Evolutionary conservation across 768 basidiomycete genomes (phyloP).

Genomic region (Leccinum barrowsii): DNA sequence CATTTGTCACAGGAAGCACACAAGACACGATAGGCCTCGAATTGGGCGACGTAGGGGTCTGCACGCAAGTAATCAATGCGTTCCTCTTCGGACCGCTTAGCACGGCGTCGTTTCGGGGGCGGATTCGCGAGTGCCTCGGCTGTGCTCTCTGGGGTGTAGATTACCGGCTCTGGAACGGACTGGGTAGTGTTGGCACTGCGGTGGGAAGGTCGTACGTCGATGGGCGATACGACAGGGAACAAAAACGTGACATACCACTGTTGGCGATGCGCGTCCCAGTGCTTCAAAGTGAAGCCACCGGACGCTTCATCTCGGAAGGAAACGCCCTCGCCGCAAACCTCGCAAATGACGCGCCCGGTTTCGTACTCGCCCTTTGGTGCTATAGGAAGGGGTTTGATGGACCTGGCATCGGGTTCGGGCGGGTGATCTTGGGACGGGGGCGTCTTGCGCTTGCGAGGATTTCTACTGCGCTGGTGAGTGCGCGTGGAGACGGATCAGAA

Average conservation of each 20-base stretch:
- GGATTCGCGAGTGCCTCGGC: constrained; percentile 44
- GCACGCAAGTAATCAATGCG: constrained; percentile 64
- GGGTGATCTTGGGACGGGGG: constrained; percentile 26
- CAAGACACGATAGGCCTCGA: constrained; percentile 76
- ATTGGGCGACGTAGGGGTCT: constrained; percentile 76
- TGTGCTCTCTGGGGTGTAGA: constrained; percentile 42
- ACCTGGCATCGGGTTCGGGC: constrained; percentile 12
- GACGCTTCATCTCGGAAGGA: constrained; percentile 64
- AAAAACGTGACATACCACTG: constrained; percentile 45
- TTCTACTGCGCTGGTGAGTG: constrained; percentile 21
- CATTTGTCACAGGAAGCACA: constrained; percentile 82
- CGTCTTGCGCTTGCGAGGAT: constrained; percentile 40
- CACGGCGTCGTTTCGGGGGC: constrained; percentile 61
- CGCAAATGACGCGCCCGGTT: constrained; percentile 62
- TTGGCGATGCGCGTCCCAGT: constrained; percentile 66
- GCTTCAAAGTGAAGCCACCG: constrained; percentile 61
- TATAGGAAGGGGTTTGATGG: constrained; percentile 9
- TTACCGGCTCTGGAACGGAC: constrained; percentile 34
- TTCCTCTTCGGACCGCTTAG: constrained; percentile 75
- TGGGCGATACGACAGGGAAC: constrained; percentile 1
- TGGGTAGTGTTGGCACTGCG: constrained; percentile 31
- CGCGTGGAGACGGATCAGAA: constrained; percentile 17
- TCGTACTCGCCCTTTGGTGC: constrained; percentile 53
- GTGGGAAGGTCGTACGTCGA: constrained; percentile 4
- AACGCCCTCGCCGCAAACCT: constrained; percentile 56